phyloP scores from a whole-genome alignment of 768 basidiomycete species.

The Tubosaeta sp. region DNA sequence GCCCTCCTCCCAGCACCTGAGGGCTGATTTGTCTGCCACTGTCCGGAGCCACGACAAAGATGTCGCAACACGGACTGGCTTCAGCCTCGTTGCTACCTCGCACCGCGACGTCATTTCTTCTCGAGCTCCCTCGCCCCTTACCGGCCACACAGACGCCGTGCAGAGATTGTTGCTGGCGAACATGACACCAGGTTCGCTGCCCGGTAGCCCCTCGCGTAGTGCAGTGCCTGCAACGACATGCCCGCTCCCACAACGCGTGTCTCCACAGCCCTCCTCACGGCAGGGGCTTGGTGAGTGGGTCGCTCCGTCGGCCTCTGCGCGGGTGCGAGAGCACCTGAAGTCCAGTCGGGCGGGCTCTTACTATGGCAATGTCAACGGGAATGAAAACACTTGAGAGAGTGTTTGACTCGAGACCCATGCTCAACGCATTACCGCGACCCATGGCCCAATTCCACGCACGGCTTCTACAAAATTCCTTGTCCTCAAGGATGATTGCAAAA shows the following conservation, averaged over 20 bases:
- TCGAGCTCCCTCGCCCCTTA: slow-evolving; percentile 18
- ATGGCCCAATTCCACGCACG: slow-evolving; percentile 7
- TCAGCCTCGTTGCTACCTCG: slow-evolving; percentile 30
- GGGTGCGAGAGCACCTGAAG: slow-evolving; percentile 13
- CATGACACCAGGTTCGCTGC: slow-evolving; percentile 10
- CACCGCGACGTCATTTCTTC: slow-evolving; percentile 27
- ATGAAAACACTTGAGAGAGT: slow-evolving; percentile 21
- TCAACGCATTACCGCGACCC: slow-evolving; percentile 3
- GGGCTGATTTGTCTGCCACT: slow-evolving; percentile 28
- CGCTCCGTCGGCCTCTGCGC: slow-evolving; percentile 17
- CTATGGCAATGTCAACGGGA: slow-evolving; percentile 29
- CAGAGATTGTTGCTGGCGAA: slow-evolving; percentile 20
- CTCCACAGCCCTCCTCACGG: slow-evolving; percentile 29
- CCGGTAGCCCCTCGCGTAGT: slow-evolving; percentile 15
- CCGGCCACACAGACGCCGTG: slow-evolving; percentile 16
- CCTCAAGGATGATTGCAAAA: slow-evolving; percentile 2
- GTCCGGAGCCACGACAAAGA: slow-evolving; percentile 26
- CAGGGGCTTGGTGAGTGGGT: slow-evolving; percentile 24
- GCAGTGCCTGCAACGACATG: slow-evolving; percentile 8
- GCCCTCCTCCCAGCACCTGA: slow-evolving; percentile 28
- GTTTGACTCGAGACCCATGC: slow-evolving; percentile 6
- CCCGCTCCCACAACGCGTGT: slow-evolving; percentile 20
- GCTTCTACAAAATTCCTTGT: slow-evolving; percentile 1
- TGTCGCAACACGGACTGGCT: slow-evolving; percentile 21
- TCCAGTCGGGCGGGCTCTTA: slow-evolving; percentile 20